Evolutionary conservation across 2,329 filamentous ascomycete species (phyloP).

Genomic region (Aureobasidium sp.): DNA sequence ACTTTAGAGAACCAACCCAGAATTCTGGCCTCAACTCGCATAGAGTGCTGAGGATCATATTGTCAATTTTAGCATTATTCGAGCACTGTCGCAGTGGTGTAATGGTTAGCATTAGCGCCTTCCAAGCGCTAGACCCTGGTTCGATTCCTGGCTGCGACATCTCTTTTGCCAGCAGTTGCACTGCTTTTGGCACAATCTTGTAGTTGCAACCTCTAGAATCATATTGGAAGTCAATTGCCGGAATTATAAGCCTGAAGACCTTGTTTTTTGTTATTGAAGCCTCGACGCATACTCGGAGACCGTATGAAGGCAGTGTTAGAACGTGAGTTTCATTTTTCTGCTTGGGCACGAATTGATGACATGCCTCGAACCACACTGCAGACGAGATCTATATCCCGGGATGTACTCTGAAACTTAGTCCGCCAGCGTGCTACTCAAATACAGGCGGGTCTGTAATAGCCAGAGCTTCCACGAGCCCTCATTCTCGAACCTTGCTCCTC

Average conservation of each 20-base stretch:
- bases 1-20: too few species aligned
- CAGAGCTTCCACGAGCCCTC: slow-evolving; percentile 16
- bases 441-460: slow-evolving; percentile 29
- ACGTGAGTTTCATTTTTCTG: too few species aligned
- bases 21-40: too few species aligned
- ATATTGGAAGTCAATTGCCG: not conserved
- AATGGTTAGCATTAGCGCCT: slow-evolving; percentile 9
- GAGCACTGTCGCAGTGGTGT: not conserved
- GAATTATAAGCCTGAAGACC: not conserved
- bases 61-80: too few species aligned
- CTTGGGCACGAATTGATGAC: too few species aligned
- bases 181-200: not conserved
- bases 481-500: not conserved
- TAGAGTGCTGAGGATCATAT: too few species aligned
- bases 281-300: not conserved
- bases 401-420: slow-evolving; percentile 30
- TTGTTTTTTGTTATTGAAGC: not conserved
- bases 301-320: not conserved
- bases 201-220: too few species aligned
- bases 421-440: slow-evolving; percentile 24
- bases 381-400: not conserved
- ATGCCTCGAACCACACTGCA: too few species aligned
- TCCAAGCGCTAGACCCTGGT: slow-evolving; percentile 6
- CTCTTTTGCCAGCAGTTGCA: not conserved
- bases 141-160: slow-evolving; percentile 8